Conservation (phyloP, 1,284 basidiomycete genomes). For the Vanrija pseudolonga region DNA sequence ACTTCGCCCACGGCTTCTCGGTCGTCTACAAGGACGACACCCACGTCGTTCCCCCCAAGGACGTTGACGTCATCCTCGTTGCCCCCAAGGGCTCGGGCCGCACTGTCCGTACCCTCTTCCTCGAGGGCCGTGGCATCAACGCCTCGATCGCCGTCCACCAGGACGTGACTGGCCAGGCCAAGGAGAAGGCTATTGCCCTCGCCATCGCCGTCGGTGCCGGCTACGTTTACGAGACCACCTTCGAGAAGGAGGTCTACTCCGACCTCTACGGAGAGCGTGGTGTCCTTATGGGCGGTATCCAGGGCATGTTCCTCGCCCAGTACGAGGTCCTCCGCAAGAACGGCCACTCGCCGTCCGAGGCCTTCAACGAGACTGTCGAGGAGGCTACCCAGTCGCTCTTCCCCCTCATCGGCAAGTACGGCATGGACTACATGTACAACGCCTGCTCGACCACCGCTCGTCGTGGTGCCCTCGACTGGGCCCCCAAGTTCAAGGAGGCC, state of each 20-base stretch:
- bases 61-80: constrained; percentile 98
- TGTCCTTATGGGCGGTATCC: constrained; percentile 99
- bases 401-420: constrained; percentile 92
- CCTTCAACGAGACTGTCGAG: constrained; percentile 99
- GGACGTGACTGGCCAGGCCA: constrained; percentile 95
- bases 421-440: constrained; percentile 99
- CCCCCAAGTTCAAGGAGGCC: constrained; percentile 87
- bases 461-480: constrained; percentile 98
- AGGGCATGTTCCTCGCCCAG: constrained; percentile 97
- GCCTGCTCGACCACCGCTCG: constrained; percentile 99
- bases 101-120: constrained; percentile 98
- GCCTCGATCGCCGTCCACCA: constrained; percentile 55
- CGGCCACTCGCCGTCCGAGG: constrained; percentile 95
- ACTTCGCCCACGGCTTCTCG: constrained; percentile 99
- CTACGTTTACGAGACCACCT: constrained; percentile 82
- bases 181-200: constrained; percentile 93
- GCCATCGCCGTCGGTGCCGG: constrained; percentile 95
- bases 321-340: constrained; percentile 99
- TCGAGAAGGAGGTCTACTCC: constrained; percentile 99
- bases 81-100: constrained; percentile 98
- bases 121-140: constrained; percentile 81
- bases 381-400: constrained; percentile 98
- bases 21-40: constrained; percentile 98
- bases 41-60: constrained; percentile 81
- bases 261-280: constrained; percentile 99